Evolutionary conservation across 225 moss, liverwort and hornwort species (phyloP).

Genomic region (Marchantia paleacea): DNA sequence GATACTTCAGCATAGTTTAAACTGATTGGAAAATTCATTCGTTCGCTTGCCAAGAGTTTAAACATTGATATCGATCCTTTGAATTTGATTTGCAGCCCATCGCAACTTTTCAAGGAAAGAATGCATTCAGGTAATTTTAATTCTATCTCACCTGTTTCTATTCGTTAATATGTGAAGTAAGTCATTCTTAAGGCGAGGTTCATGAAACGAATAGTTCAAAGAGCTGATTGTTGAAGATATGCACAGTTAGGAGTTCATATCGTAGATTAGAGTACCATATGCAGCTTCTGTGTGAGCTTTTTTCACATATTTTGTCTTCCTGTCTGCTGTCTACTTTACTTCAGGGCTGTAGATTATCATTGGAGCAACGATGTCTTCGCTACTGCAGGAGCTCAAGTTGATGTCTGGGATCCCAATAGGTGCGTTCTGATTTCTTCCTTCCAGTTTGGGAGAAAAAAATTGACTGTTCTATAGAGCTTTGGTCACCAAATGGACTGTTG

Average conservation of each 20-base stretch:
- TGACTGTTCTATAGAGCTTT: background rate
- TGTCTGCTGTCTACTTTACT: background rate
- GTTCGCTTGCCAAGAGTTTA: background rate
- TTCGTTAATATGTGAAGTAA: background rate
- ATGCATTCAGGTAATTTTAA: constrained; percentile 63
- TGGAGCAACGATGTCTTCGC: constrained; percentile 76
- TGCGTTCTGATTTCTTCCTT: constrained; percentile 14
- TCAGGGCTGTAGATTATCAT: constrained; percentile 85
- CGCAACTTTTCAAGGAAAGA: constrained; percentile 84
- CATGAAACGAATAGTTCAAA: background rate
- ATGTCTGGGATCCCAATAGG: constrained; percentile 95
- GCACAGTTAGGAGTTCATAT: background rate
- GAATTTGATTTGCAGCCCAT: constrained; percentile 51
- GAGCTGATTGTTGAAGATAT: background rate
- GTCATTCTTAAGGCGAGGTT: background rate
- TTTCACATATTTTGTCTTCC: background rate
- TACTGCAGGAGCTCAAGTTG: constrained; percentile 85
- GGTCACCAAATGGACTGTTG: background rate
- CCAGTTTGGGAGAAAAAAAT: background rate
- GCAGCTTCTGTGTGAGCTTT: background rate
- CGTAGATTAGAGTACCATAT: background rate
- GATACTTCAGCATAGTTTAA: too few relatives aligned
- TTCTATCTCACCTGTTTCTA: background rate
- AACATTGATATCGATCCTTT: background rate
- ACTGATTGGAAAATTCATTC: background rate